Evolutionary conservation across 495 filamentous ascomycete species (phyloP), one percentile per base, ranked within the genome.

Genomic region (Tuber melanosporum): DNA sequence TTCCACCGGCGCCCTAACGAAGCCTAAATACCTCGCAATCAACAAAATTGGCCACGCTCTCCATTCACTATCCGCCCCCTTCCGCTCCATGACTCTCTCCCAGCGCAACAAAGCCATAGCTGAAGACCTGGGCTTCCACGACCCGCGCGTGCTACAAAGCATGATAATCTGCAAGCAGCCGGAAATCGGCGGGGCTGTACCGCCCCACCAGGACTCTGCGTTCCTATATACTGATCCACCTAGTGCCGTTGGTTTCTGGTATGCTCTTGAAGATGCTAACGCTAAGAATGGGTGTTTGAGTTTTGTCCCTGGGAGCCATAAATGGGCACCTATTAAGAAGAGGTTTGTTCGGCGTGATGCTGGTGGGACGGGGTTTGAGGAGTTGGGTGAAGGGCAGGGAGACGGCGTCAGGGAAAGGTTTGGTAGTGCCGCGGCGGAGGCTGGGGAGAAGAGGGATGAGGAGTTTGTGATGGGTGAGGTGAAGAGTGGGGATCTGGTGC

Each of bases 111-210:
- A 78, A 1, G 88, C 87, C 20, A 90, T 99, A 41, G 94, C 94
- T 10, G 85, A 85, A 22, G 87, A 87, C 2, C 85, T 99, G 19
- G 90, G 91, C 1, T 97, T 97, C 85, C 75, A 74, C 0, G 91
- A 95, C 82, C 94, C 95, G 0, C 85, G 86, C 49, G 88, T 92
- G 1, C 86, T 99, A 76, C 95, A 99, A 86, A 94, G 91, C 81
- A 99, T 99, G 95, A 88, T 98, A 12, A 99, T 99, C 78, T 97
- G 93, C 88, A 99, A 99, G 83, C 95, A 98, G 85, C 95, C 95
- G 12, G 92, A 94, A 83, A 98, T 99, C 49, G 95, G 95, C 39
- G 95, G 92, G 22, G 89, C 90, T 0, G 95, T 98, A 52, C 92
- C 89, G 3, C 87, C 92, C 22, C 95, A 99, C 84, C 94, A 96